Base-by-base conservation (phyloP, 2,329 filamentous ascomycete species). In the Aureobasidium sp. region DNA sequence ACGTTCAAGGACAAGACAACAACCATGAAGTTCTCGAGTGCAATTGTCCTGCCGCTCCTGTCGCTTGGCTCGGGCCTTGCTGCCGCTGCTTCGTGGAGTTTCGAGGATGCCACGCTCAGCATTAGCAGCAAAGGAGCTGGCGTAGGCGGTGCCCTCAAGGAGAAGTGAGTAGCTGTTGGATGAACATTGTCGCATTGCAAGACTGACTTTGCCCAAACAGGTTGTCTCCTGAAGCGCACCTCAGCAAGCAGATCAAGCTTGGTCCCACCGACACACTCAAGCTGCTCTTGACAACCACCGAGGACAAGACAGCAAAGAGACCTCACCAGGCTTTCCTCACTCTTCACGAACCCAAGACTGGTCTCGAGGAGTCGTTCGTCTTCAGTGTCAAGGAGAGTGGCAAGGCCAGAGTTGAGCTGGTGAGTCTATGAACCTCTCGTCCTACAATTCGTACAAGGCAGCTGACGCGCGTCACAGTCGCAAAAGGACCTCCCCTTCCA, bases 251-350 rank as follows among this genome's bases (percentile, higher is more conserved):
- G 17, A 31, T 65, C 27, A 45, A 63, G n/a, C 55, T 65, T 8
- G 64, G 64, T 25, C 56, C 81, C 60, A 74, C 83, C 60, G 91
- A 95, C 72, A 85, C 86, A 45, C 80, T 97, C 71, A 96, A 94
- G 79, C 78, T 99, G 67, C 77, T 86, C 67, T 78, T 99, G 70
- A 96, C 91, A 37, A 83, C 90, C 9, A 88, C 88, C 73, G 90
- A 96, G 71, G 87, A 84, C 72, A 86, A 86, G 76, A 87, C 86
- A 68, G 82, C 84, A 51, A 93, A 91, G 81, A 86, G 89, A 67
- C 91, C 94, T 68, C 94, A 99, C 76, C 94, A 99, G 77, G 91
- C 91, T 6, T 97, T 97, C 79, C 81, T 99, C 60, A 82, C 94
- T 17, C 77, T 99, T 63, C 87, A 84, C 69, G 91, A 97, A 68